Conservation (phyloP, 2,329 filamentous ascomycete species). For the Samsoniella hepiali region DNA sequence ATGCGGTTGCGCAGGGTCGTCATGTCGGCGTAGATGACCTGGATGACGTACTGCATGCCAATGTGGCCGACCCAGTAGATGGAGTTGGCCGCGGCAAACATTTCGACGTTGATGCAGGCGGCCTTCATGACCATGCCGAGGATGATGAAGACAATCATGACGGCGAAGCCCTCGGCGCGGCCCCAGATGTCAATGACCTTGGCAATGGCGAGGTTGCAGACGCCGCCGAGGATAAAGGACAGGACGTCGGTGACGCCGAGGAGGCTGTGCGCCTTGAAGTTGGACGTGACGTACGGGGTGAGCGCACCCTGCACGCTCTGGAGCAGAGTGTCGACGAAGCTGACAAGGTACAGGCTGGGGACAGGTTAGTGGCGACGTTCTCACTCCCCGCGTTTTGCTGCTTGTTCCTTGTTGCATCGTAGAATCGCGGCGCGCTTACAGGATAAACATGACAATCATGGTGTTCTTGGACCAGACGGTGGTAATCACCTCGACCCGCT, state of each 20-base stretch:
- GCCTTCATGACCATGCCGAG: slow-evolving; percentile 63
- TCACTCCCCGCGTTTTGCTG: background rate
- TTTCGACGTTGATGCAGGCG: slow-evolving; percentile 52
- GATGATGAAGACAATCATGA: slow-evolving; percentile 43
- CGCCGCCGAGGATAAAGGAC: slow-evolving; percentile 43
- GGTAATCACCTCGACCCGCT: slow-evolving; percentile 38
- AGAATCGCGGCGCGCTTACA: slow-evolving; percentile 29
- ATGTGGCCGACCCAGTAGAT: slow-evolving; percentile 60
- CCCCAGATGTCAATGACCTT: slow-evolving; percentile 50
- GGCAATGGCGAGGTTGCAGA: slow-evolving; percentile 40
- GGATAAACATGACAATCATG: slow-evolving; percentile 34
- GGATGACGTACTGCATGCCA: slow-evolving; percentile 39
- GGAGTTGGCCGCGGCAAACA: slow-evolving; percentile 59
- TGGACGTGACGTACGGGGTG: slow-evolving; percentile 63
- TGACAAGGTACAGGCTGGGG: slow-evolving; percentile 38
- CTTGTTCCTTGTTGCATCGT: too few relatives aligned
- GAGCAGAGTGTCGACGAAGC: slow-evolving; percentile 37
- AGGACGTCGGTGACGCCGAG: slow-evolving; percentile 64
- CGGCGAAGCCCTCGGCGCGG: slow-evolving; percentile 43
- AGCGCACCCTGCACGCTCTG: slow-evolving; percentile 45
- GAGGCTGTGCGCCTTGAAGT: slow-evolving; percentile 61
- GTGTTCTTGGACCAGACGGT: slow-evolving; percentile 36
- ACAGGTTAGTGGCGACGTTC: background rate
- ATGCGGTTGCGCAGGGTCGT: slow-evolving; percentile 42
- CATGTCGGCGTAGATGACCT: slow-evolving; percentile 43